These are phyloP conservation scores for Leccinum pachyderme DNA, from an alignment of 1,284 basidiomycete species.

Conservation along the genomic window DNA sequence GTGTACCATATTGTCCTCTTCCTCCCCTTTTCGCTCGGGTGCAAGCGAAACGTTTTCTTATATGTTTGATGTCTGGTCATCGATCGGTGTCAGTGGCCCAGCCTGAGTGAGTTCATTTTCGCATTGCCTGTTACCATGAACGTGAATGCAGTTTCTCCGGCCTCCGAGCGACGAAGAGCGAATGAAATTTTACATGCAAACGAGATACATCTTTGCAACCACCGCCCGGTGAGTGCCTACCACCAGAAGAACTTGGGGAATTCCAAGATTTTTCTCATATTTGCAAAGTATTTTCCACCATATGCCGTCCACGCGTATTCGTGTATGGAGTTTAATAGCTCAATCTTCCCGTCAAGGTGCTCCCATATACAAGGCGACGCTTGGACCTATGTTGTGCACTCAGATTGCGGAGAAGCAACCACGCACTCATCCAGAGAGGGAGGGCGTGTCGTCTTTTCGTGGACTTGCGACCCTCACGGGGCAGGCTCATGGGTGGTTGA, in stretches of 20 bases:
- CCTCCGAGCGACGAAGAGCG: background rate
- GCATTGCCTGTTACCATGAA: background rate
- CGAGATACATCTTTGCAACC: background rate
- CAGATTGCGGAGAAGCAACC: background rate
- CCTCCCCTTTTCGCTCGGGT: background rate
- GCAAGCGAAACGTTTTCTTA: background rate
- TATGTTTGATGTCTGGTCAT: background rate
- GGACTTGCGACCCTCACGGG: background rate
- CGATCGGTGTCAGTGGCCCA: background rate
- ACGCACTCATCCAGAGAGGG: background rate
- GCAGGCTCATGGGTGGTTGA: background rate
- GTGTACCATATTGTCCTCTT: background rate
- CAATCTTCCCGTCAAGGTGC: background rate
- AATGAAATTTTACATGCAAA: background rate
- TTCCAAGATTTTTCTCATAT: background rate
- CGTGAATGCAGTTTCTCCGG: background rate
- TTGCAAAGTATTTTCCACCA: background rate
- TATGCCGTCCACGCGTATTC: background rate
- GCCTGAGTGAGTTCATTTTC: background rate
- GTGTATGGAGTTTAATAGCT: too few species aligned
- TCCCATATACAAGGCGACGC: background rate
- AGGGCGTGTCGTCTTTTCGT: background rate
- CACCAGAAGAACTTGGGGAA: too few species aligned
- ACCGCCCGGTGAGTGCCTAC: too few species aligned
- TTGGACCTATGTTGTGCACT: background rate